Conservation (phyloP, 2,329 filamentous ascomycete species). For the Cryphonectria parasitica region DNA sequence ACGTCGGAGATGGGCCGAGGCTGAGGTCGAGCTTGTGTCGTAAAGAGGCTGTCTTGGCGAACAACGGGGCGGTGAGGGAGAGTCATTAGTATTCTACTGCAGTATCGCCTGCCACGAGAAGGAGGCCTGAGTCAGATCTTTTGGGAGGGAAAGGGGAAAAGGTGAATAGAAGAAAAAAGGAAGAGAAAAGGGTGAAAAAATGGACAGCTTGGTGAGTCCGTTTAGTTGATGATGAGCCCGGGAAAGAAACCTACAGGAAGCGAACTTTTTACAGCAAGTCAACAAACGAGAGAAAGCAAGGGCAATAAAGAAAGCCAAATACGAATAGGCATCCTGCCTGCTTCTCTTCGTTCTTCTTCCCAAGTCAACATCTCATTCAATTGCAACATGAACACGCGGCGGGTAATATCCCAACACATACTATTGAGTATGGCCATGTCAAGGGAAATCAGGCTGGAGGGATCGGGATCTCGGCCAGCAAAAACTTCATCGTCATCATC, state of each 20-base stretch:
- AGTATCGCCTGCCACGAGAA: not conserved
- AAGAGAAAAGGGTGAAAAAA: too few species aligned
- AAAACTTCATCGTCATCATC: not conserved
- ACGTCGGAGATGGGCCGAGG: constrained; percentile 3
- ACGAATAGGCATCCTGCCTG: too few species aligned
- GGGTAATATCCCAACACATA: not conserved
- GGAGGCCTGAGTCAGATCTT: not conserved
- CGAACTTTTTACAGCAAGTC: not conserved
- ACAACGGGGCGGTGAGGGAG: not conserved
- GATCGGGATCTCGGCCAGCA: not conserved
- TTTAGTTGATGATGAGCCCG: too few species aligned
- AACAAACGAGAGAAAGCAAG: not conserved
- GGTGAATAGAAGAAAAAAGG: too few species aligned
- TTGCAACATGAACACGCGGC: not conserved
- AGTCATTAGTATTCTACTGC: not conserved
- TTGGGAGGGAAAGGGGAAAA: too few species aligned
- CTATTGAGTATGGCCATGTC: not conserved
- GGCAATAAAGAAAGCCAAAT: too few species aligned
- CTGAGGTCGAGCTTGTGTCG: not conserved
- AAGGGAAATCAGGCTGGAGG: not conserved
- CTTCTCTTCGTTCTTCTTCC: not conserved
- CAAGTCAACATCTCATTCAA: not conserved
- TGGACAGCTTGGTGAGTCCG: too few species aligned
- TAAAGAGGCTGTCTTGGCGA: not conserved
- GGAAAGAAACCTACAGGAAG: too few species aligned